Evolutionary conservation across 805 yeast genomes (phyloP).

Genomic region (Vanderwaltozyma yarrowii): DNA sequence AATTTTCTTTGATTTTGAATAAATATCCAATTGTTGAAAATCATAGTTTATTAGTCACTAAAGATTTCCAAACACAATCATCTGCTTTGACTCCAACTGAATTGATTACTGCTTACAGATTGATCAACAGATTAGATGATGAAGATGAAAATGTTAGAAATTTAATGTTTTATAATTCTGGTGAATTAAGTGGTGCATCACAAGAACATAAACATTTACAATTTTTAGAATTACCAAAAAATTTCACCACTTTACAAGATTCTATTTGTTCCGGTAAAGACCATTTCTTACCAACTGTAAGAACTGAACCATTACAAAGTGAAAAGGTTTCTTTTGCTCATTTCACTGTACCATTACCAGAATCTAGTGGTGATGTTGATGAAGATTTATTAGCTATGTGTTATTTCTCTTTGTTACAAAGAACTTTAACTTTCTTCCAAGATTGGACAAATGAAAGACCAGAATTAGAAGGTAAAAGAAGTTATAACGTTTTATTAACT

Average conservation of each 20-base stretch:
- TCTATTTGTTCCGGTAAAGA: constrained; percentile 32
- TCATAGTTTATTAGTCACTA: constrained; percentile 75
- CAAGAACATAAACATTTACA: constrained; percentile 91
- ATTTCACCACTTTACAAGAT: constrained; percentile 51
- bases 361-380: constrained; percentile 34
- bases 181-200: constrained; percentile 82
- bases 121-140: constrained; percentile 43
- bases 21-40: constrained; percentile 76
- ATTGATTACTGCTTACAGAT: constrained; percentile 45
- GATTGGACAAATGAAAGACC: constrained; percentile 32
- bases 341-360: constrained; percentile 58
- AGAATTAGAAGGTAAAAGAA: constrained; percentile 30
- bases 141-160: constrained; percentile 36
- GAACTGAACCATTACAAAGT: constrained; percentile 53
- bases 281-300: constrained; percentile 45
- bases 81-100: constrained; percentile 67
- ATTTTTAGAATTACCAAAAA: constrained; percentile 59
- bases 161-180: constrained; percentile 84
- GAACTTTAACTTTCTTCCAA: constrained; percentile 60
- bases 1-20: constrained; percentile 62
- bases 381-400: constrained; percentile 55
- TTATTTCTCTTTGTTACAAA: constrained; percentile 63
- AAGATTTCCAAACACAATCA: constrained; percentile 58
- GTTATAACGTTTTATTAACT: constrained; percentile 78
- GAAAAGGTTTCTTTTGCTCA: constrained; percentile 66